Conservation (phyloP, 2,329 filamentous ascomycete species). For the Cordyceps pruinosa region DNA sequence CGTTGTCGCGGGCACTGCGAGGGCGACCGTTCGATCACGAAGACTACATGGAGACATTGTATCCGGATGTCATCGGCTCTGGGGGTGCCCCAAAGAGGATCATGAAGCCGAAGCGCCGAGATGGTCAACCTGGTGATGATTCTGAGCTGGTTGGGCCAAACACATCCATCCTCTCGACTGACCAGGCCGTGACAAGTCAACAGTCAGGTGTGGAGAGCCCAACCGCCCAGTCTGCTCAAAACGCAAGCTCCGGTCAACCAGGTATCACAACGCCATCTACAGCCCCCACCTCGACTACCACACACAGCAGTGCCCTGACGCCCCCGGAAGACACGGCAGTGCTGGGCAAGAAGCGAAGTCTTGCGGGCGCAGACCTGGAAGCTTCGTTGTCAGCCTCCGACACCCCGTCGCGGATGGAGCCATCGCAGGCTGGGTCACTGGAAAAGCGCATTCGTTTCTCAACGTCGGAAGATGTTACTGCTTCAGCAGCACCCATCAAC, state of each 20-base stretch:
- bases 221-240: background rate
- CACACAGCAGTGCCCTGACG: slow-evolving; percentile 38
- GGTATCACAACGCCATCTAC: background rate
- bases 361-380: slow-evolving; percentile 18
- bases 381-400: background rate
- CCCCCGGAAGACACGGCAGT: slow-evolving; percentile 46
- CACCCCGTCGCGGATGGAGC: slow-evolving; percentile 1
- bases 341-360: slow-evolving; percentile 37
- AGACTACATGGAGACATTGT: slow-evolving; percentile 53
- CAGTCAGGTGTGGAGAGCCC: background rate
- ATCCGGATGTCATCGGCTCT: slow-evolving; percentile 53
- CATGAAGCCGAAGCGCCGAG: slow-evolving; percentile 47
- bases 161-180: slow-evolving; percentile 36
- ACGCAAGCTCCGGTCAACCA: background rate
- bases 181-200: slow-evolving; percentile 15
- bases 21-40: slow-evolving; percentile 54
- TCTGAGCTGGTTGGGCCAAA: slow-evolving; percentile 41
- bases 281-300: background rate
- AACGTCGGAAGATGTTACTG: background rate
- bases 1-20: slow-evolving; percentile 48
- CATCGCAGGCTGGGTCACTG: background rate
- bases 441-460: slow-evolving; percentile 11
- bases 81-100: slow-evolving; percentile 53
- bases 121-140: slow-evolving; percentile 40
- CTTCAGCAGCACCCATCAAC: background rate